Conservation (phyloP, 768 basidiomycete genomes). For the Termitomyces heimii region DNA sequence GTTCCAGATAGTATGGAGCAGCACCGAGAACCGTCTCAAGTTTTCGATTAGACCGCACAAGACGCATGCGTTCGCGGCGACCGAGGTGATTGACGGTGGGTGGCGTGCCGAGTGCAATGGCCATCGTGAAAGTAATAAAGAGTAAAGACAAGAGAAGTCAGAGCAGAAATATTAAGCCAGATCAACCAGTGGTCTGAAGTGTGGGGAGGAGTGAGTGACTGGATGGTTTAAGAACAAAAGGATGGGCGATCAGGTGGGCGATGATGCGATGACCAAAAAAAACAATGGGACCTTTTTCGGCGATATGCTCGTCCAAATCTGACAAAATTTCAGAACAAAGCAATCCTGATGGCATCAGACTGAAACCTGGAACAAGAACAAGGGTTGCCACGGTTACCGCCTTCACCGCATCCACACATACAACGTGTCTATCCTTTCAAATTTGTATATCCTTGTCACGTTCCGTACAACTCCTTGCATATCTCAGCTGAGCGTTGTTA, state of each 20-base stretch:
- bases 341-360: conserved; percentile 6
- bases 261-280: background rate
- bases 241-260: background rate
- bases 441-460: background rate
- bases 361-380: conserved; percentile 5
- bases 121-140: conserved; percentile 1
- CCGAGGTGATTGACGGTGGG: conserved; percentile 46
- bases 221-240: background rate
- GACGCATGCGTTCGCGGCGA: conserved; percentile 38
- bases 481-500: background rate
- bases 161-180: background rate
- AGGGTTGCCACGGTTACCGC: conserved; percentile 10
- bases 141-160: background rate
- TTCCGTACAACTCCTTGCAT: background rate
- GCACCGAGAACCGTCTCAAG: conserved; percentile 48
- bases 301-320: background rate
- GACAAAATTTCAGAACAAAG: conserved; percentile 3
- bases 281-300: background rate
- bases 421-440: background rate
- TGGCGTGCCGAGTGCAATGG: conserved; percentile 21
- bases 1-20: conserved; percentile 30
- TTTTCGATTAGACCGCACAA: conserved; percentile 55
- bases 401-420: background rate
- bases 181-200: conserved; percentile 10
- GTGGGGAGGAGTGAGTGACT: background rate